Percentiles rank a stretch among this genome's conserved stretches.
Conservation (phyloP, 805 yeast genomes). For the Ogataea degrootiae region DNA sequence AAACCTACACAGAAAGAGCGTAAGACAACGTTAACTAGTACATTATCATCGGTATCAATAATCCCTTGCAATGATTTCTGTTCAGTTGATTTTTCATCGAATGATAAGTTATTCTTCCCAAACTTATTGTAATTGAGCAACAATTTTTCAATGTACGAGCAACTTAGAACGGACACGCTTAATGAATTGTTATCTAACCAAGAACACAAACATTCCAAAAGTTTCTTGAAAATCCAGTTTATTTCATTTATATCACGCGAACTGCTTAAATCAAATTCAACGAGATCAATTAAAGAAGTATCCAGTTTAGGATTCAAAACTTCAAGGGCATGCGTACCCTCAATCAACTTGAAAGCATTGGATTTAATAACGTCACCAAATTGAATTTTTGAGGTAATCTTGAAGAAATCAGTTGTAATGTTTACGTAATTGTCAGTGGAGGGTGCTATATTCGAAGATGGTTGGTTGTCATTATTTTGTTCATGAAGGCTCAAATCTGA, state of each 20-base stretch:
- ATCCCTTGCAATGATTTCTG: not conserved
- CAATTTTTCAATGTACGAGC: constrained; percentile 49
- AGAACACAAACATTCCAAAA: constrained; percentile 50
- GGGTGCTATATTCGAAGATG: too few relatives aligned
- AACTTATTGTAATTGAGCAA: constrained; percentile 10
- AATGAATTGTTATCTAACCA: constrained; percentile 78
- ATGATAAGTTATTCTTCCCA: constrained; percentile 7
- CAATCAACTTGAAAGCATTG: constrained; percentile 59
- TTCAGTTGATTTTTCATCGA: constrained; percentile 1
- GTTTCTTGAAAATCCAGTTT: constrained; percentile 46
- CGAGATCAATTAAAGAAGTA: constrained; percentile 58
- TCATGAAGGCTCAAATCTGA: not conserved
- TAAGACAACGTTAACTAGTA: constrained; percentile 46
- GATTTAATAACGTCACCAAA: constrained; percentile 57
- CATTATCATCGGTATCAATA: constrained; percentile 16
- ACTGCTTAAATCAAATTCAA: constrained; percentile 40
- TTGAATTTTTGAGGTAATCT: constrained; percentile 24
- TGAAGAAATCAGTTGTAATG: constrained; percentile 49
- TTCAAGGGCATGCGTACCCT: constrained; percentile 88
- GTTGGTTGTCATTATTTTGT: too few relatives aligned
- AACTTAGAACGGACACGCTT: constrained; percentile 73
- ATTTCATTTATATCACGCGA: constrained; percentile 34
- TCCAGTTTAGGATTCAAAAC: constrained; percentile 68
- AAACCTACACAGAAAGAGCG: constrained; percentile 48
- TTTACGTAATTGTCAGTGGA: constrained; percentile 33